Conservation (phyloP, 495 filamentous ascomycete genomes). For the Schizothecium vesticola region DNA sequence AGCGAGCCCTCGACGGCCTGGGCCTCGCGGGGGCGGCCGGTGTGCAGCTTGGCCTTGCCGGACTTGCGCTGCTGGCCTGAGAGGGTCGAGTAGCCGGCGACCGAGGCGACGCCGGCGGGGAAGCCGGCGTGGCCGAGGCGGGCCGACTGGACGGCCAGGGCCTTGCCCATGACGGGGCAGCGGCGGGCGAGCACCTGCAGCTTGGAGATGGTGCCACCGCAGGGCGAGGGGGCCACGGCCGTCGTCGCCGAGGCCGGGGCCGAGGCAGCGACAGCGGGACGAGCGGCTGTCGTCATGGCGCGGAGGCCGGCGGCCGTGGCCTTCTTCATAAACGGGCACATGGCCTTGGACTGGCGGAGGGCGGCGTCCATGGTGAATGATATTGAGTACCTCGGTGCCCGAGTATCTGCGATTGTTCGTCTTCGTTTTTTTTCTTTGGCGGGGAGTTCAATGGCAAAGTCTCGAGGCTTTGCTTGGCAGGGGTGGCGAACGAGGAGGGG, state of each 20-base stretch:
- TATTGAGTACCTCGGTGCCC: background rate
- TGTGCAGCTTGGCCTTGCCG: slow-evolving; percentile 72
- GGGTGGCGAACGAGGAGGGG: background rate
- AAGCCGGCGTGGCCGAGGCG: slow-evolving; percentile 37
- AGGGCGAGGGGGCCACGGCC: slow-evolving; percentile 49
- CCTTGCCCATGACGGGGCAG: slow-evolving; percentile 98
- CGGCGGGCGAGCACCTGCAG: slow-evolving; percentile 89
- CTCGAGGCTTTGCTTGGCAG: background rate
- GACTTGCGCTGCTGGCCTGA: slow-evolving; percentile 40
- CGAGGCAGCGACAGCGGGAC: slow-evolving; percentile 37
- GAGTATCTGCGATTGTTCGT: background rate
- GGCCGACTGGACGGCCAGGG: slow-evolving; percentile 78
- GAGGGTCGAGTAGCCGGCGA: slow-evolving; percentile 40
- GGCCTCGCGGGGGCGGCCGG: slow-evolving; percentile 65
- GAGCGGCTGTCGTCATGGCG: slow-evolving; percentile 76
- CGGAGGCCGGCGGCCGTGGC: slow-evolving; percentile 85
- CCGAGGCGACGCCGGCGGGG: slow-evolving; percentile 31
- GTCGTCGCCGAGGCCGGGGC: background rate
- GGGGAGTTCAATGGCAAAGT: background rate
- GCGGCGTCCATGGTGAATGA: slow-evolving; percentile 75
- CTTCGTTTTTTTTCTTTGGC: background rate
- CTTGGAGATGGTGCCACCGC: slow-evolving; percentile 93
- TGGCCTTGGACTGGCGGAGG: slow-evolving; percentile 84
- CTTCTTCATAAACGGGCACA: slow-evolving; percentile 97
- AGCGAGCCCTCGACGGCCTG: slow-evolving; percentile 59